Conservation (phyloP, 2,329 filamentous ascomycete genomes). For the Fusarium anthophilum region DNA sequence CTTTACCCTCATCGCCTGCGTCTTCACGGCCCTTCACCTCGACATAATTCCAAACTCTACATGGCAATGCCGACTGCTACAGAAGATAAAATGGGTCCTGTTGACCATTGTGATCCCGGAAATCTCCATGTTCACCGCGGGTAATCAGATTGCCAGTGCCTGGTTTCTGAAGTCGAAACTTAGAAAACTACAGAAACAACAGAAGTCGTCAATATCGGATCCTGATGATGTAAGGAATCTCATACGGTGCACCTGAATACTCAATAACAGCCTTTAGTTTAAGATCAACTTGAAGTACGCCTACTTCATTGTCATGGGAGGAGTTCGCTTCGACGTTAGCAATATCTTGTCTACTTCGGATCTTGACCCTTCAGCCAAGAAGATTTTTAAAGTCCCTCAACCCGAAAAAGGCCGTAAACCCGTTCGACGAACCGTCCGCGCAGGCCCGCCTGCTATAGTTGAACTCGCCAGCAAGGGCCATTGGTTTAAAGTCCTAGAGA, state of each 20-base stretch:
- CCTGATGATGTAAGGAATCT: background rate
- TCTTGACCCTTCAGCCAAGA: background rate
- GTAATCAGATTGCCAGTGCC: background rate
- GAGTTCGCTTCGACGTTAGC: background rate
- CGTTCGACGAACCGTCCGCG: background rate
- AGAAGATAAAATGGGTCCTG: background rate
- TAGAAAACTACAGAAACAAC: background rate
- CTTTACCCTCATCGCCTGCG: background rate
- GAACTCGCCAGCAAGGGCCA: background rate
- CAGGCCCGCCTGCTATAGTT: background rate
- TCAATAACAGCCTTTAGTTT: background rate
- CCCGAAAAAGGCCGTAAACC: background rate
- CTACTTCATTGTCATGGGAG: background rate
- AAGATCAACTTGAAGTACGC: background rate
- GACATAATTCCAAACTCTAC: background rate
- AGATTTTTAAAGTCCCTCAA: background rate
- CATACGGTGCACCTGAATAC: rapidly evolving
- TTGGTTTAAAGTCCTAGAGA: background rate
- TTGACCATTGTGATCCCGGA: background rate
- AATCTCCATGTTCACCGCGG: background rate
- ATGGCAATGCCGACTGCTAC: background rate
- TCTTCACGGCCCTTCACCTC: background rate
- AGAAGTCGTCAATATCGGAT: rapidly evolving
- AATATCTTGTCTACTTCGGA: background rate
- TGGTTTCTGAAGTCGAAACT: background rate